Percentiles rank a stretch among this genome's conserved stretches.
phyloP scores from a whole-genome alignment of 2,329 filamentous ascomycete genomes.

The Xylaria hypoxylon region DNA sequence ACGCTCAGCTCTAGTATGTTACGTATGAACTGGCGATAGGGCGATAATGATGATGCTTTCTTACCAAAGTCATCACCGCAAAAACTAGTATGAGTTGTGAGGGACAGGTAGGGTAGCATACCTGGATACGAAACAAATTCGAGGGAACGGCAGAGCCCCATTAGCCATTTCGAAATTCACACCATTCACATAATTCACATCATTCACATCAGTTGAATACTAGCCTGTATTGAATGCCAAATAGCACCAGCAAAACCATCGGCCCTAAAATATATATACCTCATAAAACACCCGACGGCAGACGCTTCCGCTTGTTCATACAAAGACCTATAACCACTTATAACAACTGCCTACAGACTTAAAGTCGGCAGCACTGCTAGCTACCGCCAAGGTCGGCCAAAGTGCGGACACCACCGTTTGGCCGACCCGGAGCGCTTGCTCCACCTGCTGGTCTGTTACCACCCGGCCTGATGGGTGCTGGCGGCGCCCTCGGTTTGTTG shows the following conservation, averaged over 20 bases:
- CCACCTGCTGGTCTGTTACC: constrained; percentile 49
- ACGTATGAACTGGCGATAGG: too few relatives aligned
- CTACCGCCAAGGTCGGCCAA: constrained; percentile 63
- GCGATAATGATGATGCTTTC: too few relatives aligned
- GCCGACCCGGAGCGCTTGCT: constrained; percentile 41
- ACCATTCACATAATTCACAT: too few relatives aligned
- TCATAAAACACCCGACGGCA: background rate
- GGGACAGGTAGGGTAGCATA: too few relatives aligned
- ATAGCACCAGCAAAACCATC: background rate
- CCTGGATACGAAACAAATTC: too few relatives aligned
- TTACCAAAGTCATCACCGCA: too few relatives aligned
- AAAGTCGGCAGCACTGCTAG: constrained; percentile 24
- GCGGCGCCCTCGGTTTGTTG: constrained; percentile 54
- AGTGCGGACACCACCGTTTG: constrained; percentile 56
- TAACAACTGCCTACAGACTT: background rate
- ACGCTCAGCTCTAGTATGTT: too few relatives aligned
- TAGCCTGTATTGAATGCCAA: background rate
- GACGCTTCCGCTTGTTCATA: constrained; percentile 26
- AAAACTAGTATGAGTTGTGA: too few relatives aligned
- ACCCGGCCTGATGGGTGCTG: constrained; percentile 37
- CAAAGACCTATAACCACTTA: constrained; percentile 12
- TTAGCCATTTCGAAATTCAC: too few relatives aligned
- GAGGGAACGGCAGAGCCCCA: too few relatives aligned
- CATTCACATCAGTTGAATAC: too few relatives aligned
- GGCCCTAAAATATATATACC: background rate